Percentiles rank a stretch among this genome's conserved stretches.
phyloP scores from a whole-genome alignment of 495 filamentous ascomycete genomes.

The Penicillium tannophilum region DNA sequence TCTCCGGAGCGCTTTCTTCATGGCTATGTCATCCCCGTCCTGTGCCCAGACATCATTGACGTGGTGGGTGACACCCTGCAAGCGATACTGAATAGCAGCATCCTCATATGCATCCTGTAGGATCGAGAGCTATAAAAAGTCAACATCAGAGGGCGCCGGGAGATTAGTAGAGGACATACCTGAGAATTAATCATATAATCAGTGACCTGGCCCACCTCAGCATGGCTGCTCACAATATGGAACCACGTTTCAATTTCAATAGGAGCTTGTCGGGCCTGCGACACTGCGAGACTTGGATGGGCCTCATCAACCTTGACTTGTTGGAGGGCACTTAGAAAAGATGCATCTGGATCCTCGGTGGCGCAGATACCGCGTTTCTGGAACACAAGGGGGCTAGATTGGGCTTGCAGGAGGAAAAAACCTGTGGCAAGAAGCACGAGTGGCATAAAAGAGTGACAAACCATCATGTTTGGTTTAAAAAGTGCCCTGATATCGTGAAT shows the following conservation, averaged over 20 bases:
- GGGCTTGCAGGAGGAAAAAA: slow-evolving; percentile 16
- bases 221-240: slow-evolving; percentile 47
- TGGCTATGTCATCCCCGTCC: slow-evolving; percentile 60
- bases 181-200: slow-evolving; percentile 47
- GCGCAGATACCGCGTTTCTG: slow-evolving; percentile 39
- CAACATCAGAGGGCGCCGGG: not conserved
- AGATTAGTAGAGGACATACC: slow-evolving; percentile 28
- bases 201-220: slow-evolving; percentile 32
- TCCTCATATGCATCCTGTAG: slow-evolving; percentile 47
- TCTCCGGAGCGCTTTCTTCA: slow-evolving; percentile 64
- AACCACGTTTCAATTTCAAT: slow-evolving; percentile 54
- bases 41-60: slow-evolving; percentile 71
- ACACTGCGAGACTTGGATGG: slow-evolving; percentile 9
- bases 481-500: slow-evolving; percentile 18
- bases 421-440: slow-evolving; percentile 27
- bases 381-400: slow-evolving; percentile 23
- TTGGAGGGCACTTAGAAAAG: slow-evolving; percentile 31
- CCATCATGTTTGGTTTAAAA: slow-evolving; percentile 28
- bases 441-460: slow-evolving; percentile 26
- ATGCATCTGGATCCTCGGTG: slow-evolving; percentile 36
- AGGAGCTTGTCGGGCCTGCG: slow-evolving; percentile 28
- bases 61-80: slow-evolving; percentile 71
- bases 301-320: slow-evolving; percentile 25
- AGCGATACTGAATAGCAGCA: slow-evolving; percentile 51
- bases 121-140: slow-evolving; percentile 35